phyloP scores from a whole-genome alignment of 768 basidiomycete species.

The Amanita rubescens region DNA sequence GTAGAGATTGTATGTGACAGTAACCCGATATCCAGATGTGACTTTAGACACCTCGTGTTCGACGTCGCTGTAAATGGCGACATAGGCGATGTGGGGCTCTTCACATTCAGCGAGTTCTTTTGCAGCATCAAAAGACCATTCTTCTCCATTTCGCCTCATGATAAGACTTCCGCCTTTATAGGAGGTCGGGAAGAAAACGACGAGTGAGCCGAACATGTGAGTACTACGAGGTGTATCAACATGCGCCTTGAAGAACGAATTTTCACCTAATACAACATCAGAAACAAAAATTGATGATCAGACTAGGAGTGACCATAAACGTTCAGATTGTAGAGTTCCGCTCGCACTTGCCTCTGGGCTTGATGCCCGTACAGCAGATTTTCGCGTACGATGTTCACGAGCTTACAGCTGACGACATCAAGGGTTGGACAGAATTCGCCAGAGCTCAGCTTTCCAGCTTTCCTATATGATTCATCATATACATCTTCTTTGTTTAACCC shows the following conservation, averaged over 20 bases:
- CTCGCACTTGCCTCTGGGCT: background rate
- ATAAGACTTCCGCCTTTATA: slow-evolving; percentile 39
- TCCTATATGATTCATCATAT: slow-evolving; percentile 21
- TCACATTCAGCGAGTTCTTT: slow-evolving; percentile 7
- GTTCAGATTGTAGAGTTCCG: slow-evolving; percentile 30
- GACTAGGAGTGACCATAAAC: slow-evolving; percentile 16
- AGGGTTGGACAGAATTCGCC: slow-evolving; percentile 13
- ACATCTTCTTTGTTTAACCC: slow-evolving; percentile 17
- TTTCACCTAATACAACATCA: no score
- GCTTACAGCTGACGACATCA: background rate
- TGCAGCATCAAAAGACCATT: slow-evolving; percentile 32
- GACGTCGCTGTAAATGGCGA: slow-evolving; percentile 32
- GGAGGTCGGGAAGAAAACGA: slow-evolving; percentile 37
- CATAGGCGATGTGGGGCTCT: slow-evolving; percentile 22
- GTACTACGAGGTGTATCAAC: slow-evolving; percentile 35
- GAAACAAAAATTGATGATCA: no score
- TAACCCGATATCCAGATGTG: slow-evolving; percentile 30
- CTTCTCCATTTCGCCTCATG: slow-evolving; percentile 21
- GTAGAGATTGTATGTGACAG: slow-evolving; percentile 36
- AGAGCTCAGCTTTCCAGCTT: slow-evolving; percentile 19
- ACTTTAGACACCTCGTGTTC: slow-evolving; percentile 31
- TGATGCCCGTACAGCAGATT: slow-evolving; percentile 13
- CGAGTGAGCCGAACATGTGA: slow-evolving; percentile 45
- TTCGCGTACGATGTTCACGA: slow-evolving; percentile 1
- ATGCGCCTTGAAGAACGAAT: slow-evolving; percentile 2